A percentile compares a stretch with the other conserved stretches of the same genome.
Evolutionary conservation across 345 rosid species (phyloP).

Genomic region (Aurinia saxatilis): DNA sequence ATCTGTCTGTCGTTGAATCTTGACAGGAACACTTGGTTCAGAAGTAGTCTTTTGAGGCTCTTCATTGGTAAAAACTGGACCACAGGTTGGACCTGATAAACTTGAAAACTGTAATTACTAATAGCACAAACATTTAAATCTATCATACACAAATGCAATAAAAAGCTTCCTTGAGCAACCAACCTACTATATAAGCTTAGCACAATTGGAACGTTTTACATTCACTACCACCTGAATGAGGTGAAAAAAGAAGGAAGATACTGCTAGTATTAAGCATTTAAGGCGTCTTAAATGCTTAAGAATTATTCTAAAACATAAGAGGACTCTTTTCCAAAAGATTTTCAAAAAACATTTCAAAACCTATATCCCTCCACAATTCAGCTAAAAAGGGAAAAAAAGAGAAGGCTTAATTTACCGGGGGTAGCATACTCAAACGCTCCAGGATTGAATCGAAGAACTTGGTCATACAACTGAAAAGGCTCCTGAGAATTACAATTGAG

Average conservation of each 20-base stretch:
- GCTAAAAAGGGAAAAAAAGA: conserved; percentile 13
- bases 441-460: conserved; percentile 57
- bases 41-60: conserved; percentile 41
- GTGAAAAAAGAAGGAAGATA: conserved; percentile 10
- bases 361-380: not conserved
- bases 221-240: conserved; percentile 8
- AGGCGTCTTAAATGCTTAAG: conserved; percentile 8
- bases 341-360: not conserved
- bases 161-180: not conserved
- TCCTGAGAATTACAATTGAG: conserved; percentile 29
- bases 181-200: conserved; percentile 3
- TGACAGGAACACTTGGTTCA: conserved; percentile 37
- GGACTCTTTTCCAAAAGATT: not conserved
- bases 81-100: conserved; percentile 64
- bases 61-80: conserved; percentile 37
- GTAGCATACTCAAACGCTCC: conserved; percentile 80
- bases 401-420: conserved; percentile 63
- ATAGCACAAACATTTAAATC: conserved; percentile 28
- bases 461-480: conserved; percentile 51
- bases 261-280: conserved; percentile 18
- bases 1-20: conserved; percentile 30
- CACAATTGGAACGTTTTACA: conserved; percentile 9
- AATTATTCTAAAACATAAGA: not conserved
- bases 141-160: conserved; percentile 2
- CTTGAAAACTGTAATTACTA: conserved; percentile 55